Evolutionary conservation across 495 filamentous ascomycete genomes (phyloP).

Genomic region (Talaromyces borbonicus): DNA sequence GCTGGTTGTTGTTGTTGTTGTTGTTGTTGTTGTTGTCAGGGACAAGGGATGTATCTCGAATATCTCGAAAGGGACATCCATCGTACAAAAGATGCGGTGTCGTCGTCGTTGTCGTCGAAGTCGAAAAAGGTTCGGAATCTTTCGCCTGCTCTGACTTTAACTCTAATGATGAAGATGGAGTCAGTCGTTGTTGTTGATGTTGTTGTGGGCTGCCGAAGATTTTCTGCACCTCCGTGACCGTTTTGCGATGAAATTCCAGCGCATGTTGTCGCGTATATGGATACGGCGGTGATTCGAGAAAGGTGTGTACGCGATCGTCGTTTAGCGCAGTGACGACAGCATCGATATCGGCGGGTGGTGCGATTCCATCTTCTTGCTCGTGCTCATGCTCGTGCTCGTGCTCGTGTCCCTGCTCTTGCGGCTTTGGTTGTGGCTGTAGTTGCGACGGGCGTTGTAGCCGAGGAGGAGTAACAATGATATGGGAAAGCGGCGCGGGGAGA

Average conservation of each 20-base stretch:
- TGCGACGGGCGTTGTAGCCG: not conserved
- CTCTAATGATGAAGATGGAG: no score
- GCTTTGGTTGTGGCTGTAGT: not conserved
- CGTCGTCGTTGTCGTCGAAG: no score
- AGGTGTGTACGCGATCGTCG: constrained; percentile 11
- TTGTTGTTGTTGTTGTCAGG: not conserved
- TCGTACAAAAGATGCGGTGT: no score
- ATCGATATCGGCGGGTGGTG: constrained; percentile 4
- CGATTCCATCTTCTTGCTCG: not conserved
- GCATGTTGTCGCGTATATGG: constrained; percentile 16
- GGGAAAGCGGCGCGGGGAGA: constrained; percentile 13
- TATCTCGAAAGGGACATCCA: constrained; percentile 18
- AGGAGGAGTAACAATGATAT: constrained; percentile 24
- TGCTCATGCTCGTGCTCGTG: not conserved
- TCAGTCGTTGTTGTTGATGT: no score
- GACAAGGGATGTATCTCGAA: constrained; percentile 11
- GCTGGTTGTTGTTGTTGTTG: not conserved
- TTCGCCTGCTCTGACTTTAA: no score
- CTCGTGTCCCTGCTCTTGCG: no score
- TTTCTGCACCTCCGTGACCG: not conserved
- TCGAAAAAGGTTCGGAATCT: no score
- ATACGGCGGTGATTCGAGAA: constrained; percentile 15
- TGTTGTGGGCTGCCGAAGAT: not conserved
- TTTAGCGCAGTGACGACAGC: constrained; percentile 12
- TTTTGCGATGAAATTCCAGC: constrained; percentile 1